Base-by-base conservation (phyloP, 257 asterid species). In the Solanum gandarillasii region DNA sequence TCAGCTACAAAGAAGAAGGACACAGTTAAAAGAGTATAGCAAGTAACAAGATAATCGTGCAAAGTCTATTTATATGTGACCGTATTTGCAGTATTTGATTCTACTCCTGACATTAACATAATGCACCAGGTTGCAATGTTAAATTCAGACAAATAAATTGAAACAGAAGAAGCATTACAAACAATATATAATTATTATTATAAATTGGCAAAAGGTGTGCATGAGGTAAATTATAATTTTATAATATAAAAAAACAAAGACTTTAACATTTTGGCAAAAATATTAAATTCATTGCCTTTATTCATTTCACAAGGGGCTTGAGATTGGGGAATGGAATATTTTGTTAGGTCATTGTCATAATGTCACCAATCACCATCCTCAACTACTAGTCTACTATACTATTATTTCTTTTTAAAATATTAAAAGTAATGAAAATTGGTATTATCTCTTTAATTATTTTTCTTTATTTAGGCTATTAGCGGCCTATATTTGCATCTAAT, bases 81-180 rank as follows among this genome's bases (percentile, higher is more conserved):
- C 0, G 0, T 55, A 0, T 55, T 55, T 55, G 11, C 0, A 1
- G 1, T 55, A 55, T 7, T 55, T 7, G 10, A 0, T 55, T 55
- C 5, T 55, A 55, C 14, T 48, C 8, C 1, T 48, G 0, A 48
- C 0, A 1, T 48, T 48, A 48, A 48, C 58, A 48, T 0, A 48
- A 20, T 55, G 11, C 27, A 20, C 1, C 0, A 20, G 5, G 0
- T 58, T 21, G 0, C 9, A 55, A 7, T 55, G 2, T 58, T 58
- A 58, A 58, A 58, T 58, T 58, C 0, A 58, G 2, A 20, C 1
- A 58, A 58, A 7, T 1, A 58, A 20, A 58, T 58, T 20, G 0
- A 58, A 58, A 58, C 0, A 1, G 0, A 58, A 20, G 5, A 2
- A 0, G 0, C 2, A 20, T 20, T 7, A 20, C 12, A 20, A 58